Base-by-base conservation (phyloP, 108 stramenopile genomes). In the Poteriospumella lacustris region DNA sequence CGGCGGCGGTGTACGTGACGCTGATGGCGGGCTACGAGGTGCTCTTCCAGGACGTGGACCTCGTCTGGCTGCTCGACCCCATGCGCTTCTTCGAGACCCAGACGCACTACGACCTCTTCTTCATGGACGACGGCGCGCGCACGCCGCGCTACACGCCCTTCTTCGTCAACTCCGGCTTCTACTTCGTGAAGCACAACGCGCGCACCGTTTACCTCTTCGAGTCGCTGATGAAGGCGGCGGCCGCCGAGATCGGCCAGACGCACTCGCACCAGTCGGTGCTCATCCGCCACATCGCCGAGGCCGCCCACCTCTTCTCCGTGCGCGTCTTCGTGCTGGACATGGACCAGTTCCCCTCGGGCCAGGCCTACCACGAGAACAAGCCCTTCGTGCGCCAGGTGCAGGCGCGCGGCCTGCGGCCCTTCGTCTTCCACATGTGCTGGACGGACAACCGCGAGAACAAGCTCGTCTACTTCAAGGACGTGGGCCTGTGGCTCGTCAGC, bases 381-480 rank as follows among this genome's bases (percentile, higher is more conserved):
- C 33, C 0, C 28, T 36, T 44, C 19, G 33, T 78, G 42, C 0
- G 39, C 36, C 3, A 1, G 5, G 36, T 44, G 39, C 60, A 64
- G 31, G 60, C 15, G 15, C 15, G 60, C 28, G 0, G 1, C 5
- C 1, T 1, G 15, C n/a, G 41, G 39, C 77, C 77, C 41, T 78
- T 5, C 38, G 64, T 78, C 26, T 78, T 78, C 44, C 77, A 78
- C 64, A 78, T 78, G 77, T 78, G 77, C 44, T 78, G 77, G 77
- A 78, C 77, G 2, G 44, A 29, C 5, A 1, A 2, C n/a, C 75
- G 75, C 34, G 31, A n/a, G 12, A 12, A 76, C 31, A 76, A 76
- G 58, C 52, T 76, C 29, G 56, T 52, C 34, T 76, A 76, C 36
- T 34, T 76, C 41, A 76, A 76, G 58, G 58, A 76, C 58, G 5